Conservation (phyloP, 2,329 filamentous ascomycete species). For the Parastagonospora avenae region DNA sequence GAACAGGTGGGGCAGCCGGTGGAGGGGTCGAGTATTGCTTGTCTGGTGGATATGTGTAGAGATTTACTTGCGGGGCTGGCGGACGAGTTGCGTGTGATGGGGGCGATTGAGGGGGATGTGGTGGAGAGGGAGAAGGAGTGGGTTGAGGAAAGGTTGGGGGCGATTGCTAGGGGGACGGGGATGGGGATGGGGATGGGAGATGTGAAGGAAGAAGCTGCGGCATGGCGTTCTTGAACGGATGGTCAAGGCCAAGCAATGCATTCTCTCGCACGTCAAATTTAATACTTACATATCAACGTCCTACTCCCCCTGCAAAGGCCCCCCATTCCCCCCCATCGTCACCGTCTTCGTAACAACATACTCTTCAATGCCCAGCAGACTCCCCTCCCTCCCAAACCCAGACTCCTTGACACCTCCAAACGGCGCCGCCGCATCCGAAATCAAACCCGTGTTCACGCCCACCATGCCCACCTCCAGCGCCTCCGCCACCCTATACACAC, state of each 20-base stretch:
- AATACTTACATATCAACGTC: too few species aligned
- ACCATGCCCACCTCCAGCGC: conserved; percentile 85
- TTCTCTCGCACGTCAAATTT: too few species aligned
- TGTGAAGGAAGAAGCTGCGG: conserved; percentile 14
- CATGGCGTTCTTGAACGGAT: conserved; percentile 32
- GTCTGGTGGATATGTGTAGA: conserved; percentile 36
- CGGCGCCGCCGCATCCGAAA: conserved; percentile 54
- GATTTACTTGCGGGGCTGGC: conserved; percentile 36
- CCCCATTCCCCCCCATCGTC: conserved; percentile 66
- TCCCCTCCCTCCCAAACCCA: conserved; percentile 59
- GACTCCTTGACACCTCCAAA: conserved; percentile 58
- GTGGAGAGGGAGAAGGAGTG: conserved; percentile 41
- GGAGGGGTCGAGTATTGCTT: conserved; percentile 40
- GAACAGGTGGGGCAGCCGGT: conserved; percentile 35
- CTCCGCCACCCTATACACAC: conserved; percentile 66
- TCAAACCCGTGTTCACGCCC: conserved; percentile 62
- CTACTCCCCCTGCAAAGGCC: conserved; percentile 56
- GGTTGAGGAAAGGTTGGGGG: conserved; percentile 40
- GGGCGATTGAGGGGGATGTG: conserved; percentile 36
- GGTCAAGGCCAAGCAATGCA: too few species aligned
- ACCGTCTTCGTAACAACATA: conserved; percentile 55
- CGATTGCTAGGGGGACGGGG: conserved; percentile 32
- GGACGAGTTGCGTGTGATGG: conserved; percentile 43
- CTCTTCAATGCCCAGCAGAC: conserved; percentile 56
- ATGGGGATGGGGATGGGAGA: conserved; percentile 16